Percentiles rank a stretch among this genome's conserved stretches.
These are phyloP conservation scores for Cryptococcus sp. DNA, from an alignment of 1,284 basidiomycete genomes.

Conservation along the genomic window DNA sequence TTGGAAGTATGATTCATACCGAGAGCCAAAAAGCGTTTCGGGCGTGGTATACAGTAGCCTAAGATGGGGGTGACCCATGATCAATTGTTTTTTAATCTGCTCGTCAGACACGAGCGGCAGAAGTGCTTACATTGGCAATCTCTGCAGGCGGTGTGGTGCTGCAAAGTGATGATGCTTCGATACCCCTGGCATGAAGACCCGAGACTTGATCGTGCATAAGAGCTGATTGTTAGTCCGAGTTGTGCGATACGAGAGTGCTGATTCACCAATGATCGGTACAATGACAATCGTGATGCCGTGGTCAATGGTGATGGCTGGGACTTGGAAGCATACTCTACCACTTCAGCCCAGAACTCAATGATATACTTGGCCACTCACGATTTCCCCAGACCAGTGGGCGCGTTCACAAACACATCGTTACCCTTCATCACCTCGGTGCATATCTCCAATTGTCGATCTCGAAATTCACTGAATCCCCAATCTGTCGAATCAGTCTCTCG, in stretches of 20 bases:
- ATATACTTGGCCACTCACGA: constrained; percentile 49
- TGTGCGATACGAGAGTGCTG: neutral
- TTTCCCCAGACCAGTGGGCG: constrained; percentile 85
- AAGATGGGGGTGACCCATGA: constrained; percentile 57
- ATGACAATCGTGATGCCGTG: constrained; percentile 72
- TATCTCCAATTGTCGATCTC: constrained; percentile 71
- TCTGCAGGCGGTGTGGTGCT: constrained; percentile 61
- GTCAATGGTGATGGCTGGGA: constrained; percentile 69
- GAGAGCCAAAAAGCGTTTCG: constrained; percentile 60
- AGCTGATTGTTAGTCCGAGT: constrained; percentile 50
- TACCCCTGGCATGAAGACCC: constrained; percentile 55
- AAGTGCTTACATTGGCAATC: constrained; percentile 53
- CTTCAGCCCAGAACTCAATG: neutral
- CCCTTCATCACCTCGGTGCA: constrained; percentile 64
- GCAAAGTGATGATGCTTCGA: constrained; percentile 62
- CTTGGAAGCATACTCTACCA: constrained; percentile 70
- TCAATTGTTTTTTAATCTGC: constrained; percentile 62
- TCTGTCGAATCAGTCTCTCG: constrained; percentile 48
- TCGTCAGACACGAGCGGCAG: neutral
- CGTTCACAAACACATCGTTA: constrained; percentile 73
- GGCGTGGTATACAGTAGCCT: constrained; percentile 76
- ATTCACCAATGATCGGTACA: constrained; percentile 68
- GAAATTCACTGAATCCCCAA: constrained; percentile 64
- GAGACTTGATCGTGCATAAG: constrained; percentile 82
- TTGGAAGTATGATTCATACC: constrained; percentile 56